Conservation (phyloP, 495 filamentous ascomycete species). For the Lasiosphaeria ovina region DNA sequence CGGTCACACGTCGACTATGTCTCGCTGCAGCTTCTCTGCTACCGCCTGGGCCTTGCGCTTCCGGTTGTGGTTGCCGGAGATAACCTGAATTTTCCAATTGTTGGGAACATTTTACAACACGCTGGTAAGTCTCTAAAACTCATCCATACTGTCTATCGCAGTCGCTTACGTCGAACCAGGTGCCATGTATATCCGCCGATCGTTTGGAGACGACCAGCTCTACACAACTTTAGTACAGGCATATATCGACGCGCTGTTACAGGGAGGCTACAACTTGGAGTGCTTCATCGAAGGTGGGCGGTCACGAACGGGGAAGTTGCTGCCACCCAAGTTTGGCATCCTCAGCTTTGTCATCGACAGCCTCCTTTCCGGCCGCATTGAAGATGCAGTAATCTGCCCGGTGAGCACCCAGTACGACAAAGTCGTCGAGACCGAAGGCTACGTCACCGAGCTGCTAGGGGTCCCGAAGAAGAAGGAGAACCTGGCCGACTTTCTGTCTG, state of each 20-base stretch:
- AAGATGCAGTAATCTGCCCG: slow-evolving; percentile 89
- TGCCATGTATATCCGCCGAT: slow-evolving; percentile 93
- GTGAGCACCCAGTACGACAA: slow-evolving; percentile 98
- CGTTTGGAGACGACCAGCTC: slow-evolving; percentile 87
- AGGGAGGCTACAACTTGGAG: slow-evolving; percentile 89
- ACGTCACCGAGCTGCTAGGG: slow-evolving; percentile 89
- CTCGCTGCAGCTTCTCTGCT: slow-evolving; percentile 89
- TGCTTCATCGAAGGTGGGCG: slow-evolving; percentile 96
- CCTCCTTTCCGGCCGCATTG: slow-evolving; percentile 78
- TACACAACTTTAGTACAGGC: slow-evolving; percentile 90
- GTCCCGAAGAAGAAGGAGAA: slow-evolving; percentile 95
- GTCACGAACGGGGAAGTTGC: slow-evolving; percentile 87
- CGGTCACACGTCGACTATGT: slow-evolving; percentile 96
- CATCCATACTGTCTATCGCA: not conserved
- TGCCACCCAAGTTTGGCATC: slow-evolving; percentile 96
- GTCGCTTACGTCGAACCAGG: slow-evolving; percentile 41
- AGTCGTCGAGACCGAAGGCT: slow-evolving; percentile 95
- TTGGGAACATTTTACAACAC: slow-evolving; percentile 89
- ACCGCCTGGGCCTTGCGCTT: slow-evolving; percentile 80
- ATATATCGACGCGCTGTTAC: slow-evolving; percentile 90
- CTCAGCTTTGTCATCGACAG: slow-evolving; percentile 88
- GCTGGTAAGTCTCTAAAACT: slow-evolving; percentile 55
- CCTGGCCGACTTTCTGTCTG: slow-evolving; percentile 78
- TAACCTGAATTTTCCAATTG: slow-evolving; percentile 89
- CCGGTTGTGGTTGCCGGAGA: slow-evolving; percentile 95